Conservation (phyloP, 2,329 filamentous ascomycete species). For the Trematosphaeria pertusa region DNA sequence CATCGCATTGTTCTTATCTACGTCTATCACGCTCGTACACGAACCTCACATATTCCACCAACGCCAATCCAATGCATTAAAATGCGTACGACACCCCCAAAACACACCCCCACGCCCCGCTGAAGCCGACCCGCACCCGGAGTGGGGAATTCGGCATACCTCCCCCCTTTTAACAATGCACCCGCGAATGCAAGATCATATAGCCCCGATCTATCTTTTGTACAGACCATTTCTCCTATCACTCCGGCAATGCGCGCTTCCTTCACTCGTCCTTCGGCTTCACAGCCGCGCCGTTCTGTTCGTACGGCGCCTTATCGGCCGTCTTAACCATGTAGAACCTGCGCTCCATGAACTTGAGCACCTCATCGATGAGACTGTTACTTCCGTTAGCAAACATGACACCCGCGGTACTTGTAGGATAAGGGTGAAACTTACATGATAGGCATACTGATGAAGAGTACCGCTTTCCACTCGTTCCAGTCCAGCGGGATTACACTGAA, state of each 20-base stretch:
- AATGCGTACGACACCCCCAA: neutral
- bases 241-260: neutral
- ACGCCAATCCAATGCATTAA: neutral
- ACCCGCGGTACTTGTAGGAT: no score
- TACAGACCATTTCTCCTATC: neutral
- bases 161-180: neutral
- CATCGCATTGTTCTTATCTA: no score
- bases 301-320: slow-evolving; percentile 12
- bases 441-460: slow-evolving; percentile 84
- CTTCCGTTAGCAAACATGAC: slow-evolving; percentile 22
- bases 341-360: slow-evolving; percentile 77
- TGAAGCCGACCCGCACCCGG: no score
- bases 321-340: slow-evolving; percentile 41
- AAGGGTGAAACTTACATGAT: slow-evolving; percentile 77
- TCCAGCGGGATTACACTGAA: slow-evolving; percentile 92
- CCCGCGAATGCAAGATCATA: neutral
- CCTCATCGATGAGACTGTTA: slow-evolving; percentile 77
- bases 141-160: no score
- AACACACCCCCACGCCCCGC: no score
- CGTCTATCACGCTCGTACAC: no score
- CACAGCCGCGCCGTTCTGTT: slow-evolving; percentile 28
- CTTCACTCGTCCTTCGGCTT: slow-evolving; percentile 39
- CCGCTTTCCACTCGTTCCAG: slow-evolving; percentile 89
- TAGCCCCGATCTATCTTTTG: neutral
- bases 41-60: no score